Evolutionary conservation across 2,329 filamentous ascomycete species (phyloP).

Genomic region (Calonectria pauciramosa): DNA sequence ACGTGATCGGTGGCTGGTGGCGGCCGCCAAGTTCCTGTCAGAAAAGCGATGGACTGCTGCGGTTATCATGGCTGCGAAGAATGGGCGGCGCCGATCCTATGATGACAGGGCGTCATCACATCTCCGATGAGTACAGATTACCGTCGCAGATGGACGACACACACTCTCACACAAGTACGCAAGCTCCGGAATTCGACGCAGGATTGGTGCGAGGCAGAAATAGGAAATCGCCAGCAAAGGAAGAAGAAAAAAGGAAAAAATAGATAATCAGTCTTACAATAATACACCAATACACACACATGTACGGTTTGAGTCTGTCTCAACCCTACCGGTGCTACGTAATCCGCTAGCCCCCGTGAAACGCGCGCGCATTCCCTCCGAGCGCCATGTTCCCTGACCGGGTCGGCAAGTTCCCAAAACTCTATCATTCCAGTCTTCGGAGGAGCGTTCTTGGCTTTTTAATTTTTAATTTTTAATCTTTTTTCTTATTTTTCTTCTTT

Average conservation of each 20-base stretch:
- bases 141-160: background rate
- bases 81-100: background rate
- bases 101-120: background rate
- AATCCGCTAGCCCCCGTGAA: background rate
- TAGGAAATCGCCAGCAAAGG: background rate
- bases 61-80: background rate
- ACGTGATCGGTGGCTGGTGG: constrained; percentile 8
- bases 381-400: background rate
- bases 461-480: background rate
- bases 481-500: background rate
- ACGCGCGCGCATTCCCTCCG: constrained; percentile 4
- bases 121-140: background rate
- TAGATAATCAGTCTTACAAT: background rate
- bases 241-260: background rate
- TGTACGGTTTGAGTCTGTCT: constrained; percentile 8
- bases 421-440: background rate
- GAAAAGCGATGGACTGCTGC: background rate
- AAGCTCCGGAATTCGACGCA: background rate
- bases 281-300: background rate
- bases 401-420: constrained; percentile 1
- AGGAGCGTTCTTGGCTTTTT: background rate
- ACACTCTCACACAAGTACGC: background rate
- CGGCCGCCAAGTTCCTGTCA: constrained; percentile 6
- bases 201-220: background rate
- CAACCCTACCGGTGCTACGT: constrained; percentile 6